Conservation (phyloP, 768 basidiomycete species). For the Pleurotus salmoneostramineus region DNA sequence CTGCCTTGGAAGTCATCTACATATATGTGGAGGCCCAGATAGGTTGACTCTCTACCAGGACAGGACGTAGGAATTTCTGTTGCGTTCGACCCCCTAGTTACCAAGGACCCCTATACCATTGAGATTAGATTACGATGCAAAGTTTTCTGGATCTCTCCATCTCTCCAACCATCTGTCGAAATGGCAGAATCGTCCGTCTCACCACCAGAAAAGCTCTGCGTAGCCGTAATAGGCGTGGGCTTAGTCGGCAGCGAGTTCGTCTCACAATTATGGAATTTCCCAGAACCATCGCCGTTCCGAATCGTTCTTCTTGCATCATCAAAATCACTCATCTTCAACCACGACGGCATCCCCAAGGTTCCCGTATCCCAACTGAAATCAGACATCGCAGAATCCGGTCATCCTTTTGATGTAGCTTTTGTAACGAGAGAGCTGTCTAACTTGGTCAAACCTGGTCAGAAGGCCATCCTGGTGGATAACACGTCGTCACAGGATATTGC, state of each 20-base stretch:
- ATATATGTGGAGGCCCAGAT: conserved; percentile 5
- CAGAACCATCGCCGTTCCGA: conserved; percentile 51
- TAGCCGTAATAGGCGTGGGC: conserved; percentile 88
- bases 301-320: conserved; percentile 72
- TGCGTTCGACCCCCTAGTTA: not conserved
- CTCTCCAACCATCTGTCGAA: not conserved
- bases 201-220: conserved; percentile 29
- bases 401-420: conserved; percentile 44
- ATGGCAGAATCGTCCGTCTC: conserved; percentile 5
- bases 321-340: conserved; percentile 51
- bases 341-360: conserved; percentile 34
- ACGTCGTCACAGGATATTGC: conserved; percentile 86
- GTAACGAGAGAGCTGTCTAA: conserved; percentile 42
- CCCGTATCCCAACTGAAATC: conserved; percentile 29
- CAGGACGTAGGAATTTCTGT: not conserved
- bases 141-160: not conserved
- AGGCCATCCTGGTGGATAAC: conserved; percentile 83
- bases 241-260: conserved; percentile 90
- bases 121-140: not conserved
- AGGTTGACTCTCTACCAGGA: conserved; percentile 4
- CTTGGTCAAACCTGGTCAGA: conserved; percentile 42
- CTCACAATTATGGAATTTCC: conserved; percentile 69
- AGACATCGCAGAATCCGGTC: conserved; percentile 30
- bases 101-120: not conserved
- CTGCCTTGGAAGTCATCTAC: not conserved